Evolutionary conservation across 2,329 filamentous ascomycete species (phyloP), one percentile per base, ranked within the genome.

Genomic region (Dryadomyces sulphureus): DNA sequence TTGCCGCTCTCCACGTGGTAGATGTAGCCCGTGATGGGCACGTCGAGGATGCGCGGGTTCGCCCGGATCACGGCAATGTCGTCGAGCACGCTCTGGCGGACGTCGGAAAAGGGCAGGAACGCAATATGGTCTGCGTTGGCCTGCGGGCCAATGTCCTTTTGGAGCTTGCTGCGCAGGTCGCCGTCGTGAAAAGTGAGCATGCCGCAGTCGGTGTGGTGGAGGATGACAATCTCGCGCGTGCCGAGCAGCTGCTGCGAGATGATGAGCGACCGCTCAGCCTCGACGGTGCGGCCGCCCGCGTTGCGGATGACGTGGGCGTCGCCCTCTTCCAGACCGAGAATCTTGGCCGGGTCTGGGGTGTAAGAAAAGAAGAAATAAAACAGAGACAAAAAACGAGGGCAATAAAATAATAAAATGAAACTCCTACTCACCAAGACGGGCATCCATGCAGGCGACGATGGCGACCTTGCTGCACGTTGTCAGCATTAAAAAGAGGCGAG

Each of bases 301-400:
- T 88, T 89, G 49, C 84, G 77, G 49, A 89, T 81, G 35, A 88
- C 76, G 60, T 92, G 84, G 1, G 84, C 85, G 52, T 88, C 82
- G 39, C 85, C 85, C 17, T 85, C 72, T n/a, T 71, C 64, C 47
- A 89, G 81, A 7, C 79, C 81, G 46, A 87, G 81, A 2, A 81
- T 80, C 14, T 72, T 65, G 5, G 76, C 72, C 0, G 84, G 78
- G 54, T 90, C 72, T 47, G n/a, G 11, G 11, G 27, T 30, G 14
- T 8, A 7, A 7, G 16, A 42, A 39, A 16, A 14, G n/a, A n/a
- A n/a, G n/a, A n/a, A n/a, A n/a, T n/a, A n/a, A 4, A 27, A 12
- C 27, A 17, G 4, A 21, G 4, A 20, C 8, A 12, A 17, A 30
- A 21, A 45, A 17, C n/a, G 17, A 7, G 19, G 20, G 27, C 38